phyloP scores from a whole-genome alignment of 1,284 basidiomycete species.

The Amylostereum chailletii region DNA sequence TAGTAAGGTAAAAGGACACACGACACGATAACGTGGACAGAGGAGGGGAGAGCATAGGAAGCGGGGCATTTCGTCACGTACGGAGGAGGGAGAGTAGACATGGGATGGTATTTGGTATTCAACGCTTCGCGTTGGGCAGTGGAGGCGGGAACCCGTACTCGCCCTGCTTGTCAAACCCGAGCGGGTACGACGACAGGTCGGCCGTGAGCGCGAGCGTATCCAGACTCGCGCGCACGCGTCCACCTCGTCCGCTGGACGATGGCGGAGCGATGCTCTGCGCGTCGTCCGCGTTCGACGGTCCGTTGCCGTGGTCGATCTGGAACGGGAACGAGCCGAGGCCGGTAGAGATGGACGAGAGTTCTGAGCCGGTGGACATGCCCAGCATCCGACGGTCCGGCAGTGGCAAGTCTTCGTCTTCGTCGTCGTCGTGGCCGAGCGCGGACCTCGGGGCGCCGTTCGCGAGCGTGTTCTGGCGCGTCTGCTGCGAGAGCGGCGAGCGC shows the following conservation, averaged over 20 bases:
- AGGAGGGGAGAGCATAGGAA: too few species aligned
- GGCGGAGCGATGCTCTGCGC: slow-evolving; percentile 9
- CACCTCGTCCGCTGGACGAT: slow-evolving; percentile 10
- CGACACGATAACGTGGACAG: too few species aligned
- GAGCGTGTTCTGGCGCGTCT: slow-evolving; percentile 29
- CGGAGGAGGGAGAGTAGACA: too few species aligned
- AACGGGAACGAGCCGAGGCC: slow-evolving; percentile 75
- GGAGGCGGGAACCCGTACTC: too few species aligned
- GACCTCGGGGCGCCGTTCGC: background rate
- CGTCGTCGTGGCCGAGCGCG: slow-evolving; percentile 6
- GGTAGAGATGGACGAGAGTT: slow-evolving; percentile 63
- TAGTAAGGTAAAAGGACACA: too few species aligned
- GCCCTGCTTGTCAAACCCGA: slow-evolving; percentile 40
- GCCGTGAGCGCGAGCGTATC: slow-evolving; percentile 75
- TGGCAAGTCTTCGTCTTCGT: slow-evolving; percentile 24
- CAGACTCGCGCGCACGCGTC: slow-evolving; percentile 61
- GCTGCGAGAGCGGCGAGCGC: slow-evolving; percentile 57
- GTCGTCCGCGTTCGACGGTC: slow-evolving; percentile 15
- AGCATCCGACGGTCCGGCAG: slow-evolving; percentile 43
- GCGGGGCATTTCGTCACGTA: too few species aligned
- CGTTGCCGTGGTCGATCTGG: slow-evolving; percentile 59
- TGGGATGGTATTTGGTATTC: too few species aligned
- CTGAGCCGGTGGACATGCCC: slow-evolving; percentile 62
- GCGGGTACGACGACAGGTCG: slow-evolving; percentile 71
- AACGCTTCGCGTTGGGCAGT: too few species aligned